These are phyloP conservation scores for Ascoidea rubescens DNA, from an alignment of 805 yeast species.

Conservation along the genomic window DNA sequence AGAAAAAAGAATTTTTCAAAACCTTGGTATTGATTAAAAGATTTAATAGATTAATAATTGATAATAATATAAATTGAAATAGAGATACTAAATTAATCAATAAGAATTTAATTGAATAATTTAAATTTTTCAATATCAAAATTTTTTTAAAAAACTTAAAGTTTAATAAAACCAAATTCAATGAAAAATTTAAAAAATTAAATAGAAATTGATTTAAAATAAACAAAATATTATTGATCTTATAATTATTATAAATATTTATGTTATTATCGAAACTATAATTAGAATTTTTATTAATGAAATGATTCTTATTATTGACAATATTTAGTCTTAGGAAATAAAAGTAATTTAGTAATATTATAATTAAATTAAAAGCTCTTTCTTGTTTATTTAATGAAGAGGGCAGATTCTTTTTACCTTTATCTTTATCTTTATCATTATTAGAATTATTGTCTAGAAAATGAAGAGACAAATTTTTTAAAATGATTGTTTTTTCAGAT, in stretches of 20 bases:
- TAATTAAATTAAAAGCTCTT: constrained; percentile 4
- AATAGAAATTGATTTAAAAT: constrained; percentile 8
- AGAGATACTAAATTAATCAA: too few relatives aligned
- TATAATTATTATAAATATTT: neutral
- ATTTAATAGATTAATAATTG: neutral
- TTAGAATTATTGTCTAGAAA: neutral
- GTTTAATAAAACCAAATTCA: neutral
- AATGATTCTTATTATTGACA: neutral
- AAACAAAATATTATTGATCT: neutral
- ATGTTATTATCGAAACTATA: neutral
- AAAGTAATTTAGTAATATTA: constrained; percentile 6
- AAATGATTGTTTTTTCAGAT: neutral
- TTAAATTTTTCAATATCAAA: too few relatives aligned
- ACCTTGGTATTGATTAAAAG: neutral
- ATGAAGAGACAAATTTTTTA: neutral
- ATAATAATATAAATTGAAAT: neutral
- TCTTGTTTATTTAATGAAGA: constrained; percentile 6
- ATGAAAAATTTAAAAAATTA: neutral
- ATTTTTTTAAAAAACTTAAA: too few relatives aligned
- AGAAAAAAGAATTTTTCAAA: neutral
- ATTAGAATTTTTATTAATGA: neutral
- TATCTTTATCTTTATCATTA: neutral
- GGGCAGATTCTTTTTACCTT: constrained; percentile 3
- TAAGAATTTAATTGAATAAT: too few relatives aligned
- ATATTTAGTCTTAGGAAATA: constrained; percentile 6